These are phyloP conservation scores for Cyclospora cayetanensis DNA, from an alignment of 169 alveolate genomes.

Conservation along the genomic window DNA sequence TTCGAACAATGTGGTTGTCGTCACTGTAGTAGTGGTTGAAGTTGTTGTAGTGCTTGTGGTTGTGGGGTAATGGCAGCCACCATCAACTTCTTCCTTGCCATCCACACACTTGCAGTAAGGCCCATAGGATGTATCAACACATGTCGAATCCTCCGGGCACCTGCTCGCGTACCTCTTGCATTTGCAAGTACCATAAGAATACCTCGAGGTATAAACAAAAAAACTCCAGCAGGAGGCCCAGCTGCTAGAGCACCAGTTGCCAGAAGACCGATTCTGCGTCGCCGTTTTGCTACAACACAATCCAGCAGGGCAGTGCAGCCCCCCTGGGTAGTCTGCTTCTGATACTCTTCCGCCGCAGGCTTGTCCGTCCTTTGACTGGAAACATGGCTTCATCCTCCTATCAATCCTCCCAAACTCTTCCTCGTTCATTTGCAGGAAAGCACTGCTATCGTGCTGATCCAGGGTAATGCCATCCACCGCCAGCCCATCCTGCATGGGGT, in stretches of 20 bases:
- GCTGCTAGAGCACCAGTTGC: background rate
- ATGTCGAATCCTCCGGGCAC: background rate
- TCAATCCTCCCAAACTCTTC: background rate
- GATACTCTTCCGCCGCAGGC: background rate
- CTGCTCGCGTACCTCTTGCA: background rate
- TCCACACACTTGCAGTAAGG: background rate
- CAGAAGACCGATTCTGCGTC: background rate
- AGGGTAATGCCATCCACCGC: no score
- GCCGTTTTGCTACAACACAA: background rate
- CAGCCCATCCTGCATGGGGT: no score
- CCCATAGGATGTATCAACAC: background rate
- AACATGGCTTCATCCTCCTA: background rate
- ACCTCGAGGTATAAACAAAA: background rate
- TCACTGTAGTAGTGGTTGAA: background rate
- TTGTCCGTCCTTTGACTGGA: background rate
- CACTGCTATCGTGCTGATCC: no score
- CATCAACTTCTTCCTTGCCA: background rate
- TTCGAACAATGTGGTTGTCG: background rate
- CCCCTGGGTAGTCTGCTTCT: conserved; percentile 15
- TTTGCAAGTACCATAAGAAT: background rate
- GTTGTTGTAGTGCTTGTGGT: conserved; percentile 10
- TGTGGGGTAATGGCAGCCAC: background rate
- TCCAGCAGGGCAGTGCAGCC: background rate
- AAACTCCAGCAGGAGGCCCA: background rate
- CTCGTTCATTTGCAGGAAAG: background rate